Percentiles rank a stretch among this genome's conserved stretches.
Evolutionary conservation across 345 rosid species (phyloP).

Genomic region (Moricandia arvensis): DNA sequence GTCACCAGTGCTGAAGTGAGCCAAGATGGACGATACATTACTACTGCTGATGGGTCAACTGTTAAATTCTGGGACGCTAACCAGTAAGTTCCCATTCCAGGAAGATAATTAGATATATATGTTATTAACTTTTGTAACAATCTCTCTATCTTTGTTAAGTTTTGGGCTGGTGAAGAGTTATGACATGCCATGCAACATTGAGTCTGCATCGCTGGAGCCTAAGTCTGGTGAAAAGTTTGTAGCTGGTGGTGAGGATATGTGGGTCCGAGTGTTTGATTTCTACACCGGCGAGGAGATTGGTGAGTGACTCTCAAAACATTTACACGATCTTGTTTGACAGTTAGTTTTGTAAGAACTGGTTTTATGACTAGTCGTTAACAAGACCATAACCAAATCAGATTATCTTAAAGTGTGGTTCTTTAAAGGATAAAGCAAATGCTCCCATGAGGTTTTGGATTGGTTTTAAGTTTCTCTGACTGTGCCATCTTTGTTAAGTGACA

Average conservation of each 20-base stretch:
- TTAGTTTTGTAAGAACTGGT: too few species aligned
- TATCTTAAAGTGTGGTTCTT: too few species aligned
- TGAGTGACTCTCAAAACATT: constrained; percentile 19
- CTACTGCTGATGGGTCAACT: constrained; percentile 84
- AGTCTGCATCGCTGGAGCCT: constrained; percentile 83
- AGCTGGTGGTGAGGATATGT: constrained; percentile 94
- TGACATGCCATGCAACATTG: constrained; percentile 68
- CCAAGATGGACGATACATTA: constrained; percentile 92
- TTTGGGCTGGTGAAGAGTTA: constrained; percentile 87
- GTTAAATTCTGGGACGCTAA: constrained; percentile 98
- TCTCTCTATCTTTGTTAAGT: constrained; percentile 19
- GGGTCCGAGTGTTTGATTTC: constrained; percentile 75
- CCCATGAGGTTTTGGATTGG: too few species aligned
- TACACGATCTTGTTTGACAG: not conserved
- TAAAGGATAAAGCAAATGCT: too few species aligned
- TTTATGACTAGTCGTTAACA: too few species aligned
- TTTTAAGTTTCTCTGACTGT: too few species aligned
- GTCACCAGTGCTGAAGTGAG: constrained; percentile 98
- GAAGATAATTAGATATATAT: not conserved
- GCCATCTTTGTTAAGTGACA: too few species aligned
- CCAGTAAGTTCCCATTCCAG: constrained; percentile 55
- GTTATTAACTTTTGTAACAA: not conserved
- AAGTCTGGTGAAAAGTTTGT: constrained; percentile 76
- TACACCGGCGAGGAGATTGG: constrained; percentile 78
- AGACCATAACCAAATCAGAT: too few species aligned